Evolutionary conservation across 257 asterid genomes (phyloP).

Genomic region (Solanum virginianum): DNA sequence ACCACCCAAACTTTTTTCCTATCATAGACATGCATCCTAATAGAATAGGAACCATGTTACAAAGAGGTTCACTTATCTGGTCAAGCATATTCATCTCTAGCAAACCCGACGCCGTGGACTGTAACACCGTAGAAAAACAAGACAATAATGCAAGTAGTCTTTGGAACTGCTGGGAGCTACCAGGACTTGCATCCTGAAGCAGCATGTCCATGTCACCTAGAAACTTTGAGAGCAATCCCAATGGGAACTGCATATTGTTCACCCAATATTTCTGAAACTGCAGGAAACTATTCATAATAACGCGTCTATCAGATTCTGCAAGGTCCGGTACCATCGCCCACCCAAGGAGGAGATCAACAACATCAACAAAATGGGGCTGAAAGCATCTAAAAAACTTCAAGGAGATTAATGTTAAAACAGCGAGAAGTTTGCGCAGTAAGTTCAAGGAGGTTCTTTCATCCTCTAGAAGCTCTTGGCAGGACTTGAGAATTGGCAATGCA

Average conservation of each 20-base stretch:
- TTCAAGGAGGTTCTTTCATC: constrained; percentile 91
- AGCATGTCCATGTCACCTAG: constrained; percentile 90
- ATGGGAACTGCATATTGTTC: constrained; percentile 86
- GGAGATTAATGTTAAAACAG: constrained; percentile 63
- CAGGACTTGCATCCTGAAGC: constrained; percentile 82
- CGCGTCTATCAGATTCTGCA: constrained; percentile 61
- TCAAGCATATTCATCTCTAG: constrained; percentile 86
- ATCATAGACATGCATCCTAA: constrained; percentile 68
- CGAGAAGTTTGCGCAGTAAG: constrained; percentile 65
- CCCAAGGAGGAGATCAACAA: constrained; percentile 96
- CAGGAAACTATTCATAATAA: constrained; percentile 90
- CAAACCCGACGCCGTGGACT: constrained; percentile 93
- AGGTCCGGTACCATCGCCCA: constrained; percentile 93
- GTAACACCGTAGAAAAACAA: constrained; percentile 87
- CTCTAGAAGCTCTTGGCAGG: constrained; percentile 97
- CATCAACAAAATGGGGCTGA: constrained; percentile 90
- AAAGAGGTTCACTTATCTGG: constrained; percentile 72
- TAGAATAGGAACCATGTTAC: constrained; percentile 73
- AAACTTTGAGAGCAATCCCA: constrained; percentile 84
- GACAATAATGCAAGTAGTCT: constrained; percentile 67
- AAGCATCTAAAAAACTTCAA: constrained; percentile 84
- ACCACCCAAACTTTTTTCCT: constrained; percentile 94
- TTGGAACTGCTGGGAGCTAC: constrained; percentile 74
- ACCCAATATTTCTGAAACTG: constrained; percentile 99
- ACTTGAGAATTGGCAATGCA: constrained; percentile 86